Conservation (phyloP, 2,329 filamentous ascomycete genomes). For the Paraconiothyrium sp. region DNA sequence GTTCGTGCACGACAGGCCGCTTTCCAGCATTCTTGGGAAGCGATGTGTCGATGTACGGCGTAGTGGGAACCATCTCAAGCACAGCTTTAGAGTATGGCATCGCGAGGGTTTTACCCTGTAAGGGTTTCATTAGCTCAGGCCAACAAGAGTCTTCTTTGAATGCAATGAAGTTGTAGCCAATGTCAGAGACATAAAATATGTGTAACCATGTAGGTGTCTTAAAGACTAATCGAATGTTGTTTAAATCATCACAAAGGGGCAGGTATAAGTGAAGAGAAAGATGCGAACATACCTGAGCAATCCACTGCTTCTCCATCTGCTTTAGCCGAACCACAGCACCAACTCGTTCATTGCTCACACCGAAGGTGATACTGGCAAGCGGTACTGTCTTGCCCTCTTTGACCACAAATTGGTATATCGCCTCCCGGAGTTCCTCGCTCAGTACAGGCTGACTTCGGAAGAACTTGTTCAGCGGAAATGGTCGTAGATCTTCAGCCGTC, state of each 20-base stretch:
- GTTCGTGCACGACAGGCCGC: conserved; percentile 62
- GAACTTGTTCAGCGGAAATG: conserved; percentile 77
- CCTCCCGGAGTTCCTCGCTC: conserved; percentile 74
- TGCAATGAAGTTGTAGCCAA: background rate
- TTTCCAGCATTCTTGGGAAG: conserved; percentile 41
- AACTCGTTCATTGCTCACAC: conserved; percentile 83
- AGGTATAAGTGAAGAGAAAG: conserved; percentile 5
- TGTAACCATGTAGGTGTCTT: conserved; percentile 95
- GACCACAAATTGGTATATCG: conserved; percentile 76
- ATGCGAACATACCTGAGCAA: conserved; percentile 71
- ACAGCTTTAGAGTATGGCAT: conserved; percentile 80
- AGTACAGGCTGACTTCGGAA: conserved; percentile 79
- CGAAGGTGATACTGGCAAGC: conserved; percentile 77
- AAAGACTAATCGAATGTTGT: conserved; percentile 98
- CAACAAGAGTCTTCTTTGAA: background rate
- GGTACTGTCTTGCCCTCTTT: conserved; percentile 71
- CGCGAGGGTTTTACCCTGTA: conserved; percentile 79
- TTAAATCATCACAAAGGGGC: conserved; percentile 70
- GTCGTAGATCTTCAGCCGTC: conserved; percentile 52
- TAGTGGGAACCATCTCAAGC: conserved; percentile 78
- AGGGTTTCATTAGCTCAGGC: conserved; percentile 29
- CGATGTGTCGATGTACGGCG: conserved; percentile 54
- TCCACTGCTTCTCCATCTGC: conserved; percentile 83
- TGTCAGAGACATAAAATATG: conserved; percentile 75
- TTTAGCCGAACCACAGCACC: conserved; percentile 87